phyloP scores from a whole-genome alignment of 2,329 filamentous ascomycete genomes.

The Corynespora cassiicola region DNA sequence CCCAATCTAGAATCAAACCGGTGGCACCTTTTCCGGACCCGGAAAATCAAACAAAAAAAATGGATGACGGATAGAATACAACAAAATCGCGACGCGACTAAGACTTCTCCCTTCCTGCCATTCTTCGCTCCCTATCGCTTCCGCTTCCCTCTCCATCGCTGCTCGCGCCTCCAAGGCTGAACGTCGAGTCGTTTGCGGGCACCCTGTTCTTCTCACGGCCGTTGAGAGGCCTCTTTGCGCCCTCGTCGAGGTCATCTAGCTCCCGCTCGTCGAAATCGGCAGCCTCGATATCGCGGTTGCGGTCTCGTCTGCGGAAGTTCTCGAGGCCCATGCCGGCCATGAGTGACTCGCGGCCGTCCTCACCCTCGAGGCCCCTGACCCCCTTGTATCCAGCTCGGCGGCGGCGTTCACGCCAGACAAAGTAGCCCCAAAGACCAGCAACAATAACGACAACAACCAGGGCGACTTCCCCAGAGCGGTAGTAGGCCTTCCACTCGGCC shows the following conservation, averaged over 20 bases:
- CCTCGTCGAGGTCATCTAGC: constrained; percentile 59
- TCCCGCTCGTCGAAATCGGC: constrained; percentile 69
- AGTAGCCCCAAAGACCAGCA: constrained; percentile 76
- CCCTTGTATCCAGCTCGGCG: constrained; percentile 53
- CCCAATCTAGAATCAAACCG: too few species aligned
- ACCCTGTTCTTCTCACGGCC: constrained; percentile 37
- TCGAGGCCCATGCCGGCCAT: constrained; percentile 54
- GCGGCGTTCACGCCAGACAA: constrained; percentile 65
- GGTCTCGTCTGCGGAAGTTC: constrained; percentile 51
- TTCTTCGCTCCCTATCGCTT: constrained; percentile 37
- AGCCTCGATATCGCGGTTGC: constrained; percentile 62
- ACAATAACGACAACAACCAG: constrained; percentile 81
- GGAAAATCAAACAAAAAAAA: background rate
- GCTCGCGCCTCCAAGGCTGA: constrained; percentile 57
- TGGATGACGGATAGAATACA: constrained; percentile 1
- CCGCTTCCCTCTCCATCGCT: constrained; percentile 46
- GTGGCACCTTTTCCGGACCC: too few species aligned
- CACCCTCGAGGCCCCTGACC: constrained; percentile 48
- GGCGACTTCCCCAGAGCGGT: constrained; percentile 83
- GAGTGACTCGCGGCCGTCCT: constrained; percentile 53
- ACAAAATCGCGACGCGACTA: too few species aligned
- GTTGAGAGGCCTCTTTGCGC: constrained; percentile 27
- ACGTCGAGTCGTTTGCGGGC: constrained; percentile 48
- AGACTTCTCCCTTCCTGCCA: constrained; percentile 30
- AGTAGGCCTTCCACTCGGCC: constrained; percentile 88